Conservation (phyloP, 202 grass and related monocot species). For the Musa balbisiana region DNA sequence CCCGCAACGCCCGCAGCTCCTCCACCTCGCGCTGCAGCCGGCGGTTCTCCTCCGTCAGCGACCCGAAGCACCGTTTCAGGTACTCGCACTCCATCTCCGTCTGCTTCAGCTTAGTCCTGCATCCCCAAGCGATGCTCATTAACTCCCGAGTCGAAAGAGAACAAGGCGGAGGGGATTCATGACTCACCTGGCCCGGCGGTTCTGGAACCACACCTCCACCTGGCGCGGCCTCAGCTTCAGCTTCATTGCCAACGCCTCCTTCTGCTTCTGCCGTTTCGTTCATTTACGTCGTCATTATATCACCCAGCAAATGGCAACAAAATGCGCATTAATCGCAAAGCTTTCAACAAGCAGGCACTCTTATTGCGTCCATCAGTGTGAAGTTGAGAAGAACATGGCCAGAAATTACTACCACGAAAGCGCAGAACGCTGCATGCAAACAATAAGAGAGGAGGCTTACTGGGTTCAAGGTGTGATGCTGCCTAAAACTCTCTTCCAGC, state of each 20-base stretch:
- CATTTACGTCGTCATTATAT: too few species aligned
- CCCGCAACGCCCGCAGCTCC: constrained; percentile 77
- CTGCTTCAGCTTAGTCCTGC: constrained; percentile 98
- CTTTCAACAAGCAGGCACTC: too few species aligned
- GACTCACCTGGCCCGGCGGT: constrained; percentile 21
- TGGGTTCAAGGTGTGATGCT: constrained; percentile 79
- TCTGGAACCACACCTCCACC: constrained; percentile 27
- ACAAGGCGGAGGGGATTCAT: too few species aligned
- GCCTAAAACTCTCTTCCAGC: constrained; percentile 91
- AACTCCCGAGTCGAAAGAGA: too few species aligned
- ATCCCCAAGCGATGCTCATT: neutral
- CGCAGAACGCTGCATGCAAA: too few species aligned
- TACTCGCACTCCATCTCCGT: constrained; percentile 98
- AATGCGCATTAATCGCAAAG: too few species aligned
- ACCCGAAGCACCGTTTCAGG: constrained; percentile 89
- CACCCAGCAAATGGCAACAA: too few species aligned
- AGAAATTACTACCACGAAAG: too few species aligned
- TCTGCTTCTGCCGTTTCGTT: constrained; percentile 22
- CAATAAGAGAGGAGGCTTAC: constrained; percentile 24
- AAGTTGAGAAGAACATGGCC: too few species aligned
- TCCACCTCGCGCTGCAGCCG: constrained; percentile 88
- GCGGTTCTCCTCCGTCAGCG: constrained; percentile 90
- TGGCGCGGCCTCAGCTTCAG: constrained; percentile 25
- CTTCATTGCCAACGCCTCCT: constrained; percentile 22
- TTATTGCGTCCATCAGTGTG: too few species aligned